Percentiles rank a stretch among this genome's conserved stretches.
These are phyloP conservation scores for Peronosclerospora sorghi DNA, from an alignment of 352 stramenopile species.

Conservation along the genomic window DNA sequence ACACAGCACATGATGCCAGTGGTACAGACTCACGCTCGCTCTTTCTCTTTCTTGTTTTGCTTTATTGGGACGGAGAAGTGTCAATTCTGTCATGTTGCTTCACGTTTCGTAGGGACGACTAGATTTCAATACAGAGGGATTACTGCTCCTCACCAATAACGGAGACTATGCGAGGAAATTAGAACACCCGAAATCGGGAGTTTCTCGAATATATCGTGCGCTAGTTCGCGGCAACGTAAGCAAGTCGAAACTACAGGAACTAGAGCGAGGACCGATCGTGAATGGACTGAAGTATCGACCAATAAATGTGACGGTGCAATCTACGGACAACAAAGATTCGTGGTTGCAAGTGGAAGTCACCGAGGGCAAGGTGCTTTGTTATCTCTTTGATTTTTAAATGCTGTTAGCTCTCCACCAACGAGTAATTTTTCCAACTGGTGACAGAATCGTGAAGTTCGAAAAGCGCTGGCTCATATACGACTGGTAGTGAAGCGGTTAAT, in stretches of 20 bases:
- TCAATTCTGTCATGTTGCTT: neutral
- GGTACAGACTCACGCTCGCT: slow-evolving; percentile 15
- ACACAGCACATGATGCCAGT: slow-evolving; percentile 83
- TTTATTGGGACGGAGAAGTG: neutral
- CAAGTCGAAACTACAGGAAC: slow-evolving; percentile 69
- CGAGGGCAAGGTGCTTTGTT: slow-evolving; percentile 66
- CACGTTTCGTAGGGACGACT: slow-evolving; percentile 51
- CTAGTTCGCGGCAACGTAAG: slow-evolving; percentile 73
- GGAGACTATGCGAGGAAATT: slow-evolving; percentile 82
- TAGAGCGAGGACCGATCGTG: slow-evolving; percentile 66
- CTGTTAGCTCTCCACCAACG: neutral
- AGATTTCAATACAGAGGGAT: slow-evolving; percentile 88
- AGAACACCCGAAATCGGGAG: slow-evolving; percentile 75
- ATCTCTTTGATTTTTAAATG: neutral
- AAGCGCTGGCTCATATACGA: slow-evolving; percentile 75
- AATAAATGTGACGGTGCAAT: slow-evolving; percentile 62
- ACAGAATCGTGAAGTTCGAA: slow-evolving; percentile 87
- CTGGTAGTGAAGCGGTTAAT: slow-evolving; percentile 84
- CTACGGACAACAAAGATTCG: slow-evolving; percentile 78
- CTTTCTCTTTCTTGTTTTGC: neutral
- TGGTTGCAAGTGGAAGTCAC: slow-evolving; percentile 82
- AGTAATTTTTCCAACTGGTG: neutral
- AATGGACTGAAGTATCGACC: slow-evolving; percentile 77
- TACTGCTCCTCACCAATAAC: slow-evolving; percentile 89
- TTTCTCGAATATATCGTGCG: slow-evolving; percentile 74